Percentiles rank a stretch among this genome's conserved stretches.
phyloP scores from a whole-genome alignment of 805 yeast species.

The Ogataea siamensis region DNA sequence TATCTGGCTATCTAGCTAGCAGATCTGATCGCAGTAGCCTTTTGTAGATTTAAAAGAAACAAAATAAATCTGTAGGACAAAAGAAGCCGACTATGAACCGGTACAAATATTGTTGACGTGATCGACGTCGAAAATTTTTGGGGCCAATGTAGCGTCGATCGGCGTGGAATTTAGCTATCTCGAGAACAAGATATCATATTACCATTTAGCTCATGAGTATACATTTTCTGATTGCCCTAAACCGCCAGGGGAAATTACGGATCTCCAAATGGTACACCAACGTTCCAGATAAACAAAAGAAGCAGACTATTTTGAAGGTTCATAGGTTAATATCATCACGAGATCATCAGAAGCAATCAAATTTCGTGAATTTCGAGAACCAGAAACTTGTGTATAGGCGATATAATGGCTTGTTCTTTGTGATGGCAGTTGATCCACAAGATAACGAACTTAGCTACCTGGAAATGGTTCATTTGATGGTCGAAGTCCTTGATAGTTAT shows the following conservation, averaged over 20 bases:
- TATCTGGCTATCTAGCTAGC: background rate
- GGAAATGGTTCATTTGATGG: constrained; percentile 83
- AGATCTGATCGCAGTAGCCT: background rate
- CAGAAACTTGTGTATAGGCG: constrained; percentile 77
- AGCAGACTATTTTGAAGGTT: constrained; percentile 54
- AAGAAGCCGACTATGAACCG: constrained; percentile 3
- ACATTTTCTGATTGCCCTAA: constrained; percentile 77
- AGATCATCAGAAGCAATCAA: constrained; percentile 74
- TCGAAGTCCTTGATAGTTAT: constrained; percentile 81
- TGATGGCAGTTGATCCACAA: constrained; percentile 72
- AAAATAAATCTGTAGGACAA: constrained; percentile 9
- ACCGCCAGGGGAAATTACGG: constrained; percentile 91
- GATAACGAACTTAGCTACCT: constrained; percentile 83
- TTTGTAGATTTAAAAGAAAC: constrained; percentile 6
- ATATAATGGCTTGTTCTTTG: constrained; percentile 88
- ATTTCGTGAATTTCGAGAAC: constrained; percentile 45
- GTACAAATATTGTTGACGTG: constrained; percentile 4
- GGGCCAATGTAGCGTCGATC: constrained; percentile 4
- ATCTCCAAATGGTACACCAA: constrained; percentile 69
- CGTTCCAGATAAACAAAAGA: constrained; percentile 42
- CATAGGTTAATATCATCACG: constrained; percentile 79
- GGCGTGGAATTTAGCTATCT: constrained; percentile 1
- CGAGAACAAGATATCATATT: background rate
- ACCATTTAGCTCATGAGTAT: constrained; percentile 54
- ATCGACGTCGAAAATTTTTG: constrained; percentile 7